A percentile compares a stretch with the other conserved stretches of the same genome.
phyloP scores from a whole-genome alignment of 352 stramenopile genomes.

The Bremia lactucae region DNA sequence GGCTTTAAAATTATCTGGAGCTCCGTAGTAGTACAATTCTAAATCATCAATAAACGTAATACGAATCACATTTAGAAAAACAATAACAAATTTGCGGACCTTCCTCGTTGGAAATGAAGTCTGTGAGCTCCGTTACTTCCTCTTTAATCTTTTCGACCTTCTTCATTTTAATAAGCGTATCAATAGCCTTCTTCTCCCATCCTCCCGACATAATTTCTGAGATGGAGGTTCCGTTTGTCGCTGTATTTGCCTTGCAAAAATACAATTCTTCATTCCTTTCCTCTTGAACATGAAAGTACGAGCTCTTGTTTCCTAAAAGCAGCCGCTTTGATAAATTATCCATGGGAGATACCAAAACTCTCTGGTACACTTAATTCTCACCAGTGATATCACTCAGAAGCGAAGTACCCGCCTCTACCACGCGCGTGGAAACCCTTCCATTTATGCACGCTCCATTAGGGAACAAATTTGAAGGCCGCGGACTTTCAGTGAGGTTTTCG shows the following conservation, averaged over 20 bases:
- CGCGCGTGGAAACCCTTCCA: slow-evolving; percentile 50
- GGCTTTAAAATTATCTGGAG: slow-evolving; percentile 52
- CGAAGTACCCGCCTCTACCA: slow-evolving; percentile 11
- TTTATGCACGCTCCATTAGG: slow-evolving; percentile 51
- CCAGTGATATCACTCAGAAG: slow-evolving; percentile 30
- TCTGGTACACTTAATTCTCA: slow-evolving; percentile 30
- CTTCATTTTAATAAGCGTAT: slow-evolving; percentile 10
- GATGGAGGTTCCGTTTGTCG: slow-evolving; percentile 16
- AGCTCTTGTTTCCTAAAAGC: slow-evolving; percentile 51
- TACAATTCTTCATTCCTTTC: slow-evolving; percentile 10
- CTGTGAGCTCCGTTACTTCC: slow-evolving; percentile 41
- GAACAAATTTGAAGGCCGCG: slow-evolving; percentile 63
- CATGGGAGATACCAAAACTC: slow-evolving; percentile 43
- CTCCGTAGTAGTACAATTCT: slow-evolving; percentile 77
- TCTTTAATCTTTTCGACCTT: slow-evolving; percentile 11
- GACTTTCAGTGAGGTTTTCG: slow-evolving; percentile 26
- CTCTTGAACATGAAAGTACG: slow-evolving; percentile 48
- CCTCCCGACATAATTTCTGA: slow-evolving; percentile 15
- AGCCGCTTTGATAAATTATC: slow-evolving; percentile 69
- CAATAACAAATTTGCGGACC: slow-evolving; percentile 12
- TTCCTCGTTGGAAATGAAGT: slow-evolving; percentile 78
- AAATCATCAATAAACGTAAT: neutral
- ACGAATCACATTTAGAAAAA: neutral
- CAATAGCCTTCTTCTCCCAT: slow-evolving; percentile 21
- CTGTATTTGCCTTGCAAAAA: slow-evolving; percentile 23